phyloP scores from a whole-genome alignment of 257 asterid species.

The Nicotiana undulata region DNA sequence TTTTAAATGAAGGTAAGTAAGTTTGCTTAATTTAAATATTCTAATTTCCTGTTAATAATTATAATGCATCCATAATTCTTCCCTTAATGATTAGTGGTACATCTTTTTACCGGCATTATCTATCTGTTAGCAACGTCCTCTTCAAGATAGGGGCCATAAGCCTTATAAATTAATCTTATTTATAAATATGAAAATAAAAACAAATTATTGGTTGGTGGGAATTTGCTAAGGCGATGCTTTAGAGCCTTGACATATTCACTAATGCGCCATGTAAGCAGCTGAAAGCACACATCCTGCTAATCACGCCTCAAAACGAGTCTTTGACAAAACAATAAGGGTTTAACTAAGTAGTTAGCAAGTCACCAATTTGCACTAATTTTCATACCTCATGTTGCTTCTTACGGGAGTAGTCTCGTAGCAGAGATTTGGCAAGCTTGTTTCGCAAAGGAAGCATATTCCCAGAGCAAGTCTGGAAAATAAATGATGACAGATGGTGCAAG shows the following conservation, averaged over 20 bases:
- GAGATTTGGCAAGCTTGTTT: slow-evolving; percentile 58
- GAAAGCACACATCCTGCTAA: neutral
- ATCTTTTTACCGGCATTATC: neutral
- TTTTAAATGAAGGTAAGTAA: neutral
- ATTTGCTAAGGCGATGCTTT: neutral
- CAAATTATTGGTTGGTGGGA: neutral
- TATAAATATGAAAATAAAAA: neutral
- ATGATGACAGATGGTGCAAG: slow-evolving; percentile 71
- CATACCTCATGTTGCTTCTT: slow-evolving; percentile 77
- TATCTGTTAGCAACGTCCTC: neutral
- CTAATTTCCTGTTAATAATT: neutral
- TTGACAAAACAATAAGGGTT: neutral
- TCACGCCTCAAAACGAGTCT: neutral
- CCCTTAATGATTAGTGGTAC: neutral
- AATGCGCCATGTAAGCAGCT: neutral
- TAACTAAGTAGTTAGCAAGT: neutral
- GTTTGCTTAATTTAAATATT: neutral
- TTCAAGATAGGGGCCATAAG: neutral
- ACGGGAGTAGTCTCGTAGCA: slow-evolving; percentile 64
- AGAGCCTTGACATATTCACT: neutral
- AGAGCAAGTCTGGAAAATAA: slow-evolving; percentile 38
- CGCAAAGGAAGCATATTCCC: slow-evolving; percentile 38
- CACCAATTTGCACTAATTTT: neutral
- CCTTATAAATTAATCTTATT: neutral
- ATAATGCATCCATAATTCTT: neutral